These are phyloP conservation scores for Penicillium hordei DNA, from an alignment of 2,329 filamentous ascomycete species.

Conservation along the genomic window DNA sequence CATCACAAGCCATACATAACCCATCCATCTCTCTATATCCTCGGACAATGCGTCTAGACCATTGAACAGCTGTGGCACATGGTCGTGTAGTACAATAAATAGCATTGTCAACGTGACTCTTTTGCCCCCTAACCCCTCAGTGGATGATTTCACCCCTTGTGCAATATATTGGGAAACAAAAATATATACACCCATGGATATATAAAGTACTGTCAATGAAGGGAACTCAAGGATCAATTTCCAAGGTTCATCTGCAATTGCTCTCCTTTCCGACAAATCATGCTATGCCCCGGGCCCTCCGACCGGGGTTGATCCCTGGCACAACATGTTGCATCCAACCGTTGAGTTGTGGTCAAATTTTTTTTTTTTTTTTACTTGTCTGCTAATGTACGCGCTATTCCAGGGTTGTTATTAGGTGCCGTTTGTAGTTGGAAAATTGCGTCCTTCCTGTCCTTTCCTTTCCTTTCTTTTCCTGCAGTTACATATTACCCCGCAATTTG, in stretches of 20 bases:
- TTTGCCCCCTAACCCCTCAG: neutral
- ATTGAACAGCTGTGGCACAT: slow-evolving; percentile 2
- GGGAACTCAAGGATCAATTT: neutral
- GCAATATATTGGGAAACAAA: neutral
- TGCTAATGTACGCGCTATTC: neutral
- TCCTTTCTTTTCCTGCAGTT: neutral
- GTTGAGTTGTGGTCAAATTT: neutral
- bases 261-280: slow-evolving; percentile 14
- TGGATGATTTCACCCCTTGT: neutral
- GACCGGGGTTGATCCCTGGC: slow-evolving; percentile 8
- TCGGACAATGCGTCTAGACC: neutral
- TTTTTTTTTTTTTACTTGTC: neutral
- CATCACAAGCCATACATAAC: neutral
- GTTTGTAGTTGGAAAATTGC: neutral
- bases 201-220: neutral
- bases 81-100: slow-evolving; percentile 2
- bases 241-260: neutral
- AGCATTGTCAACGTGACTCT: neutral
- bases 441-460: neutral
- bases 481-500: neutral
- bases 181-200: neutral
- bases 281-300: slow-evolving; percentile 17
- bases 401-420: neutral
- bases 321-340: neutral
- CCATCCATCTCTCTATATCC: neutral